Conservation (phyloP, 1,284 basidiomycete genomes). For the Stygiomarasmius scandens region DNA sequence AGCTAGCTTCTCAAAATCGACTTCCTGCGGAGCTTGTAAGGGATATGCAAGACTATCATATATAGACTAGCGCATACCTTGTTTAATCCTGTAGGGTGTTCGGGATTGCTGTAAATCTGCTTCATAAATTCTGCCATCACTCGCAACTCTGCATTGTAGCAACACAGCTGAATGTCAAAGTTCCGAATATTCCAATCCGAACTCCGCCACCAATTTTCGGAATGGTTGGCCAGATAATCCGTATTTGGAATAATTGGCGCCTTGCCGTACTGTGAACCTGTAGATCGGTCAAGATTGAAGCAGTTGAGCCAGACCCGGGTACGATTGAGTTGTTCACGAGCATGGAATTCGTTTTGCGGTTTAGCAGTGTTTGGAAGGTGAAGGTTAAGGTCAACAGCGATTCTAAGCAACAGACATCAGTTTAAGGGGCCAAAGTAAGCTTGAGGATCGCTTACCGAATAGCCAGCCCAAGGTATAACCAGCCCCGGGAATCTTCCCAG, state of each 20-base stretch:
- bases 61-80: conserved; percentile 44
- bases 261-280: conserved; percentile 83
- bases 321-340: conserved; percentile 84
- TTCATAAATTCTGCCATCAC: conserved; percentile 62
- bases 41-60: background rate
- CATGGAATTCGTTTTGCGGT: conserved; percentile 70
- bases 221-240: conserved; percentile 79
- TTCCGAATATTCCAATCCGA: conserved; percentile 67
- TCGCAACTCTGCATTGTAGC: conserved; percentile 72
- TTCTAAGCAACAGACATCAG: conserved; percentile 37
- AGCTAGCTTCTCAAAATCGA: conserved; percentile 66
- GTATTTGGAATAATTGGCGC: conserved; percentile 70
- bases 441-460: conserved; percentile 53
- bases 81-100: conserved; percentile 64
- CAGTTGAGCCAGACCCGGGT: conserved; percentile 87
- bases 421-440: background rate
- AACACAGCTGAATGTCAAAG: conserved; percentile 77
- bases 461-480: conserved; percentile 79
- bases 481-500: conserved; percentile 81
- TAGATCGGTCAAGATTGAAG: conserved; percentile 83
- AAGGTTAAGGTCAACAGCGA: conserved; percentile 83
- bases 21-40: conserved; percentile 51
- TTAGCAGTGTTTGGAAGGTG: conserved; percentile 74
- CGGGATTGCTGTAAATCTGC: conserved; percentile 73
- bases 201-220: conserved; percentile 72